Conservation (phyloP, 1,284 basidiomycete species). For the Lignosus rhinocerotis region DNA sequence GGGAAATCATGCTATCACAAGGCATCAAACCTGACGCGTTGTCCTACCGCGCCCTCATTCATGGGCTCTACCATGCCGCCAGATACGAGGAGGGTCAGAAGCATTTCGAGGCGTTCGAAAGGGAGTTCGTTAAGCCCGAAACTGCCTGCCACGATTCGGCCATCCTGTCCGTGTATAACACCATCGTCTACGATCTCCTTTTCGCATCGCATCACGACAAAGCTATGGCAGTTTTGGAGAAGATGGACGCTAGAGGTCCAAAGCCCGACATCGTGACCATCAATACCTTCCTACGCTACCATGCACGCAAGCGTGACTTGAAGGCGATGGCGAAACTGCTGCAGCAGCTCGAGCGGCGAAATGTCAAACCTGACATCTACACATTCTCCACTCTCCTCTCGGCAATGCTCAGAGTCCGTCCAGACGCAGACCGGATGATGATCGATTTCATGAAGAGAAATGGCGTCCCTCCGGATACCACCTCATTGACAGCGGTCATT, state of each 20-base stretch:
- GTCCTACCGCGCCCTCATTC: constrained; percentile 64
- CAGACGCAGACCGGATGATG: constrained; percentile 64
- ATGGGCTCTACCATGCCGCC: constrained; percentile 50
- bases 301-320: constrained; percentile 62
- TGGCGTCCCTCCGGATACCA: constrained; percentile 71
- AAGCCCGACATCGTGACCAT: constrained; percentile 72
- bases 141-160: constrained; percentile 7
- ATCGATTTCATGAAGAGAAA: constrained; percentile 72
- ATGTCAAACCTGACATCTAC: constrained; percentile 69
- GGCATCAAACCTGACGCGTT: constrained; percentile 53
- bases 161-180: constrained; percentile 58
- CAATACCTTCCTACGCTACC: constrained; percentile 75
- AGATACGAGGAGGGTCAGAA: constrained; percentile 47
- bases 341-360: constrained; percentile 51
- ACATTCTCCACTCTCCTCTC: constrained; percentile 82
- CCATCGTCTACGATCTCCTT: constrained; percentile 63
- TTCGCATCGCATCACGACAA: constrained; percentile 40
- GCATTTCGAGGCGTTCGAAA: constrained; percentile 52
- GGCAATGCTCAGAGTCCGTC: constrained; percentile 64
- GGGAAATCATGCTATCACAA: constrained; percentile 58
- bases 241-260: constrained; percentile 53
- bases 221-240: constrained; percentile 47
- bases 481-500: constrained; percentile 75
- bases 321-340: constrained; percentile 56
- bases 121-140: constrained; percentile 26